These are phyloP conservation scores for Albugo laibachii DNA, from an alignment of 352 stramenopile species.

Conservation along the genomic window DNA sequence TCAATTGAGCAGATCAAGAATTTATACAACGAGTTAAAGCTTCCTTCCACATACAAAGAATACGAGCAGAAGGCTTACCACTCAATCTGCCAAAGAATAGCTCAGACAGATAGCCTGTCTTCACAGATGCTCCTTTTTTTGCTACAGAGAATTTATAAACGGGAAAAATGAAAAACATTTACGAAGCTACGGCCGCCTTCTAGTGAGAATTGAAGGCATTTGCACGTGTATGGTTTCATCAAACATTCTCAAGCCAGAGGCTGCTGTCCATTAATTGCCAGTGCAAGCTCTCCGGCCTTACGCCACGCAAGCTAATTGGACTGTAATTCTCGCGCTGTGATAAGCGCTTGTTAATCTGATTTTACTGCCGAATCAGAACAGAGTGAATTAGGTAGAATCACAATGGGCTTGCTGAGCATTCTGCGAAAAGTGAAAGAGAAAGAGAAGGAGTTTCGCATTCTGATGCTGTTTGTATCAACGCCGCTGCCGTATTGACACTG, in stretches of 20 bases:
- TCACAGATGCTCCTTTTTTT: constrained; percentile 86
- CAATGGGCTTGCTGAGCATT: constrained; percentile 84
- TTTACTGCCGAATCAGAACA: too few relatives aligned
- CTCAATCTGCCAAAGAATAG: constrained; percentile 55
- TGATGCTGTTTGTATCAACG: constrained; percentile 83
- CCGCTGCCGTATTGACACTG: background rate
- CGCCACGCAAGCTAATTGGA: too few relatives aligned
- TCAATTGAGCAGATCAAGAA: constrained; percentile 83
- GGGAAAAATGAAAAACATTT: constrained; percentile 62
- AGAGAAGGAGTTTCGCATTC: constrained; percentile 96
- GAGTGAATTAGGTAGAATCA: too few relatives aligned
- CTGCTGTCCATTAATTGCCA: too few relatives aligned
- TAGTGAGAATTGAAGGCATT: too few relatives aligned
- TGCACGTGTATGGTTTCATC: too few relatives aligned
- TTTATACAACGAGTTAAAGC: constrained; percentile 86
- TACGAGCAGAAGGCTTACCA: constrained; percentile 91
- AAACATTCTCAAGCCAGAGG: too few relatives aligned
- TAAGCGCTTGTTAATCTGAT: too few relatives aligned
- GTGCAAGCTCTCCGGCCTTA: too few relatives aligned
- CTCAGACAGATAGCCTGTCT: constrained; percentile 67
- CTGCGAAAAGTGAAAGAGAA: constrained; percentile 98
- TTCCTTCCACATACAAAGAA: constrained; percentile 71
- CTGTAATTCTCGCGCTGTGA: too few relatives aligned
- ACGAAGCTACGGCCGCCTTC: too few relatives aligned
- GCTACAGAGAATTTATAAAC: constrained; percentile 94